Base-by-base conservation (phyloP, 108 stramenopile species). In the Fistulifera pelliculosa region DNA sequence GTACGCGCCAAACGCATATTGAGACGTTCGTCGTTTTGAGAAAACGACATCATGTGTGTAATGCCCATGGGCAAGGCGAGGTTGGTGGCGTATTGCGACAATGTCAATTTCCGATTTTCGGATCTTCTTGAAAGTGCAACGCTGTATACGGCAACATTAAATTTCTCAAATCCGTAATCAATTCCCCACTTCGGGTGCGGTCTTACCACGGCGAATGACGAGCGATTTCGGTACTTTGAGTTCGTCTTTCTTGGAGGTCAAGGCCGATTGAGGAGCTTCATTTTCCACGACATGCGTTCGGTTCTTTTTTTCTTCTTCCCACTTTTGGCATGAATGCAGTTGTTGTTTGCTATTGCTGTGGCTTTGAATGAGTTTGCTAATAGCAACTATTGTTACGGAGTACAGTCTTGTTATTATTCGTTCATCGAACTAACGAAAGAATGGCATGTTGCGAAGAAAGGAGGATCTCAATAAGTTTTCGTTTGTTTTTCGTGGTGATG, bases 91-190 rank as follows among this genome's bases (percentile, higher is more conserved):
- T 89, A 93, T 44, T 75, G 69, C 1, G 64, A 21, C 10, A 87
- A 65, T 1, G 81, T 87, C 38, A 85, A 40, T 66, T 91, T 91
- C 16, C 77, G 73, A 42, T 82, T 84, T 79, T 90, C 52, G 88
- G 70, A 58, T 85, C 87, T 57, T 94, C 94, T 49, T 85, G 78
- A 51, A 99, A 94, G 49, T 95, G 88, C 31, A 75, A 19, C 0
- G 99, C 99, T 0, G 99, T 99, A 75, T 95, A 79, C 6, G 99
- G 99, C 38, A 89, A 69, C 97, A 99, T 96, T 2, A 98, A 40
- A 54, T 84, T 70, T 26, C 98, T 81, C 47, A 97, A 45, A 41
- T 98, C 97, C 49, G 78, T 50, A 2, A 96, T 90, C 41, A 98
- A 61, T 50, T 90, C 93, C 6, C 63, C 55, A 98, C 70, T 65